These are phyloP conservation scores for Austroboletus niveus DNA, from an alignment of 1,284 basidiomycete genomes.

Conservation along the genomic window DNA sequence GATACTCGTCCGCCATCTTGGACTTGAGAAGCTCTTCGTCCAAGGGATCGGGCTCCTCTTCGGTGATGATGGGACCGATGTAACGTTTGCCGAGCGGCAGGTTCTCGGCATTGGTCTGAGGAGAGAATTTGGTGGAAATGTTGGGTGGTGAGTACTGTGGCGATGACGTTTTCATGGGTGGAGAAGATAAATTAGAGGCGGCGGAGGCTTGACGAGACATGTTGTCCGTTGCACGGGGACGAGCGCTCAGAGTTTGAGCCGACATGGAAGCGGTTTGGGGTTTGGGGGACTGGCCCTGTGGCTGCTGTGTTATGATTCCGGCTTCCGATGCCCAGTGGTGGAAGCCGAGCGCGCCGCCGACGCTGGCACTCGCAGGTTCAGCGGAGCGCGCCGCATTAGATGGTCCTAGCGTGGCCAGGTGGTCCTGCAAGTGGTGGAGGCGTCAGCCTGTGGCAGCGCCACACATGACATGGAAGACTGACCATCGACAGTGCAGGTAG, in stretches of 20 bases:
- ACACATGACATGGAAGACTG: constrained; percentile 2
- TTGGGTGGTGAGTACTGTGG: constrained; percentile 28
- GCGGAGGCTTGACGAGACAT: constrained; percentile 30
- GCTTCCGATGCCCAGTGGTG: constrained; percentile 34
- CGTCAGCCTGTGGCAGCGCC: constrained; percentile 8
- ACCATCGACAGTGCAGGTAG: constrained; percentile 33
- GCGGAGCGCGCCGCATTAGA: constrained; percentile 22
- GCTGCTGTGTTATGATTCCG: constrained; percentile 23
- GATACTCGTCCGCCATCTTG: constrained; percentile 41
- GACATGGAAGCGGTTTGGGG: constrained; percentile 2
- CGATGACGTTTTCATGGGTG: constrained; percentile 20
- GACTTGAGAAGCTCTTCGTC: constrained; percentile 30
- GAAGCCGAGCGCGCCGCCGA: constrained; percentile 20
- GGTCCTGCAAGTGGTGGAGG: constrained; percentile 19
- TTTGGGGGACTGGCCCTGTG: constrained; percentile 14
- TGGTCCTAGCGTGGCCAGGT: constrained; percentile 27
- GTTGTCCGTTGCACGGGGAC: constrained; percentile 28
- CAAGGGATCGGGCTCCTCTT: constrained; percentile 38
- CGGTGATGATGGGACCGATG: constrained; percentile 45
- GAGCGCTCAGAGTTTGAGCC: constrained; percentile 15
- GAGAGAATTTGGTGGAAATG: constrained; percentile 25
- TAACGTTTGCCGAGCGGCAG: constrained; percentile 36
- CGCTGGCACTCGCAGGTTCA: constrained; percentile 15
- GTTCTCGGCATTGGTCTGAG: constrained; percentile 18
- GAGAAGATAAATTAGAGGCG: constrained; percentile 23